Conservation (phyloP, 2,329 filamentous ascomycete genomes). For the Penicillium sp. region DNA sequence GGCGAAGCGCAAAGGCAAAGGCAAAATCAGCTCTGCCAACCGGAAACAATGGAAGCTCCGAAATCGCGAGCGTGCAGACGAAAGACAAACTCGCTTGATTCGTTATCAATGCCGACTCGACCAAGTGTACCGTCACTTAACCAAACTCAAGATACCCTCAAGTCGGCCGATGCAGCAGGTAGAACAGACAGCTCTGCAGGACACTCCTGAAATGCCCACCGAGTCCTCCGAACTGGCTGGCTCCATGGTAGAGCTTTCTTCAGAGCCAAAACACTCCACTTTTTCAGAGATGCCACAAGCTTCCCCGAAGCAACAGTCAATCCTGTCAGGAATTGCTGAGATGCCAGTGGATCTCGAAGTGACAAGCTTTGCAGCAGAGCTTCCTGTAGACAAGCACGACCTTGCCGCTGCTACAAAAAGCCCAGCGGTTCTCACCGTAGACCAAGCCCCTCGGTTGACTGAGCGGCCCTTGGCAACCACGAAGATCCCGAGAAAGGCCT, state of each 20-base stretch:
- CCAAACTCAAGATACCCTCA: neutral
- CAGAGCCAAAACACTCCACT: too few relatives aligned
- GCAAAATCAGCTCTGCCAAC: conserved; percentile 9
- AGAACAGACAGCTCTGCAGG: neutral
- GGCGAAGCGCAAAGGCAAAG: conserved; percentile 11
- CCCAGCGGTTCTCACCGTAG: neutral
- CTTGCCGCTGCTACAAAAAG: neutral
- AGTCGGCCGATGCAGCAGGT: neutral
- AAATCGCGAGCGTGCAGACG: conserved; percentile 11
- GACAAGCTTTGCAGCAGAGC: neutral
- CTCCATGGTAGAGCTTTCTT: too few relatives aligned
- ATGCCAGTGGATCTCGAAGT: neutral
- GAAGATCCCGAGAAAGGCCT: neutral
- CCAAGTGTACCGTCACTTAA: conserved; percentile 15
- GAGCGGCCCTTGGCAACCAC: conserved; percentile 6
- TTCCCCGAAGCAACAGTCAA: neutral
- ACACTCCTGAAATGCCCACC: too few relatives aligned
- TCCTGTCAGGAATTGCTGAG: neutral
- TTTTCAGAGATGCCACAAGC: too few relatives aligned
- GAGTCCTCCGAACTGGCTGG: too few relatives aligned
- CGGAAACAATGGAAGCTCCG: conserved; percentile 18
- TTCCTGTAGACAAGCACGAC: neutral
- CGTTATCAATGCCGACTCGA: conserved; percentile 16
- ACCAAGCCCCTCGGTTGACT: neutral
- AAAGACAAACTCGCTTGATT: conserved; percentile 13